Percentiles rank a stretch among this genome's conserved stretches.
These are phyloP conservation scores for Cercospora berteroae DNA, from an alignment of 2,329 filamentous ascomycete species.

Conservation along the genomic window DNA sequence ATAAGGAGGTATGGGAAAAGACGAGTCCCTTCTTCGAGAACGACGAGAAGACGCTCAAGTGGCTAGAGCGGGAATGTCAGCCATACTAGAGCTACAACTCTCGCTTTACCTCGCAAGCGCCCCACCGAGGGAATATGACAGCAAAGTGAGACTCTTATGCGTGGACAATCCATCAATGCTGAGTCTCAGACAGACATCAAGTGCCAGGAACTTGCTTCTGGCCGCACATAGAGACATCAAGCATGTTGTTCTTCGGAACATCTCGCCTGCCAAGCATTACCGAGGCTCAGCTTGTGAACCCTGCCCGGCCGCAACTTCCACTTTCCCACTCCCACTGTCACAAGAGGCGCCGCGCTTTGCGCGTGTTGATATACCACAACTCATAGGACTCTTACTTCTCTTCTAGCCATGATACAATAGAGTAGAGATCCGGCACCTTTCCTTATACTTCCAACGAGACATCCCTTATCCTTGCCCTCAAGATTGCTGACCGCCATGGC, in stretches of 20 bases:
- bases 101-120: neutral
- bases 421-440: neutral
- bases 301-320: neutral
- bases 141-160: neutral
- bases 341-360: neutral
- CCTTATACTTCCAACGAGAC: neutral
- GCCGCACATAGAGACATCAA: neutral
- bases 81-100: conserved; percentile 46
- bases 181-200: neutral
- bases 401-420: neutral
- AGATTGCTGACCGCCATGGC: conserved; percentile 18
- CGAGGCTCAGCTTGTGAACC: neutral
- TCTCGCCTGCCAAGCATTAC: neutral
- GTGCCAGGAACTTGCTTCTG: neutral
- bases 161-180: neutral
- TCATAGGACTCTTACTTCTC: too few species aligned
- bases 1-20: conserved; percentile 76
- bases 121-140: neutral
- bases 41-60: conserved; percentile 69
- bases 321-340: neutral
- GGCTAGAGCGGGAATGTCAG: conserved; percentile 84
- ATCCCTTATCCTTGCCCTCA: neutral
- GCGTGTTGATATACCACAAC: neutral
- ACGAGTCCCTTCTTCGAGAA: conserved; percentile 72
- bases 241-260: neutral